These are phyloP conservation scores for Oehlia diaphana DNA, from an alignment of 192 early-diverging fungal genomes.

Conservation along the genomic window DNA sequence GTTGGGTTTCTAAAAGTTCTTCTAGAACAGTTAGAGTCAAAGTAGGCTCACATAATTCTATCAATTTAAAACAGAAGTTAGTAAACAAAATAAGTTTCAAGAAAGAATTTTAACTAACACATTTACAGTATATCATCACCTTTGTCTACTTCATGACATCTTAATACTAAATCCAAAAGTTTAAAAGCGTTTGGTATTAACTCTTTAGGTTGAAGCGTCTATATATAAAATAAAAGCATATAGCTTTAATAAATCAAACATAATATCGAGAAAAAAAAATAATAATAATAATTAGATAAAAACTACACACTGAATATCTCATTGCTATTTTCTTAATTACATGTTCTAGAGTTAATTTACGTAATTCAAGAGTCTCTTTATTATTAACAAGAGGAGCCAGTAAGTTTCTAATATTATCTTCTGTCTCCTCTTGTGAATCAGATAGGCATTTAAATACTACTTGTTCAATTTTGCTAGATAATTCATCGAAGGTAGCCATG, in stretches of 20 bases:
- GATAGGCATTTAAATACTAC: not conserved
- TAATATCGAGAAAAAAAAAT: not conserved
- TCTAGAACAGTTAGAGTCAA: slow-evolving; percentile 10
- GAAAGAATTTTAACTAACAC: not conserved
- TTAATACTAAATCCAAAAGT: slow-evolving; percentile 2
- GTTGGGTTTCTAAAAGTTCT: slow-evolving; percentile 21
- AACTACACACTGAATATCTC: not conserved
- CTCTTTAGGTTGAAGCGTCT: not conserved
- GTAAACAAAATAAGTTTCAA: not conserved
- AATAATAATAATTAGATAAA: no score
- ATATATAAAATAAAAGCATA: not conserved
- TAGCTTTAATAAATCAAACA: not conserved
- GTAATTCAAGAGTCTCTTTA: slow-evolving; percentile 1
- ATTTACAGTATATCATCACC: not conserved
- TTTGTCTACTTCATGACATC: not conserved
- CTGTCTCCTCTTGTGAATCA: not conserved
- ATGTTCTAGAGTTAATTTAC: not conserved
- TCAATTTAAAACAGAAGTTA: not conserved
- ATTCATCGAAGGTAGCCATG: not conserved
- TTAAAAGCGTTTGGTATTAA: not conserved
- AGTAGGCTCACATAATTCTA: slow-evolving; percentile 4
- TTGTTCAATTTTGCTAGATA: not conserved
- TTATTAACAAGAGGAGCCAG: not conserved
- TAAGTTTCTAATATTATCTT: not conserved
- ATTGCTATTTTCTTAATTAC: not conserved